Conservation (phyloP, 2,329 filamentous ascomycete species). For the Claviceps pusilla region DNA sequence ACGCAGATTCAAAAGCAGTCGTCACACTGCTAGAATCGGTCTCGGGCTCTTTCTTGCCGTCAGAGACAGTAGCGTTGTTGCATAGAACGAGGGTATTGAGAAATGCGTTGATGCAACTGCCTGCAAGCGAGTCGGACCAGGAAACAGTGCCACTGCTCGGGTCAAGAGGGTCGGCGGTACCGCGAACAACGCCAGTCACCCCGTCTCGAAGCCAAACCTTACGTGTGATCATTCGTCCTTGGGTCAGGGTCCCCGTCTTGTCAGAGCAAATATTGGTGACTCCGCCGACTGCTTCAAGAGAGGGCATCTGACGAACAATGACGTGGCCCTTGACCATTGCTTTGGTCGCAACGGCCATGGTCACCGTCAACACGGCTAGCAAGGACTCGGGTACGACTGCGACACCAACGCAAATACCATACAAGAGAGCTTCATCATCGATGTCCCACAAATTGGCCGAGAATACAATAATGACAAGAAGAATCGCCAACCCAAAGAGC, state of each 20-base stretch:
- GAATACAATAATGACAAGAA: conserved; percentile 48
- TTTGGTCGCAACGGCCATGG: conserved; percentile 52
- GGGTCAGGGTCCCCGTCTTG: conserved; percentile 54
- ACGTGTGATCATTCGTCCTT: conserved; percentile 50
- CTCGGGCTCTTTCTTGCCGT: conserved; percentile 31
- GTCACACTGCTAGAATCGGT: conserved; percentile 33
- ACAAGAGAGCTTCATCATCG: conserved; percentile 42
- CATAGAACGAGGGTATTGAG: conserved; percentile 44
- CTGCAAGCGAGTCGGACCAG: conserved; percentile 27
- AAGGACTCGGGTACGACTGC: conserved; percentile 52
- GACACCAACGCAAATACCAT: conserved; percentile 46
- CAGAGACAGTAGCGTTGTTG: conserved; percentile 40
- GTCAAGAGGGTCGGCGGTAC: conserved; percentile 44
- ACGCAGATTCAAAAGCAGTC: conserved; percentile 25
- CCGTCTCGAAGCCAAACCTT: conserved; percentile 46
- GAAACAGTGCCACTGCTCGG: conserved; percentile 39
- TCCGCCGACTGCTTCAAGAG: conserved; percentile 51
- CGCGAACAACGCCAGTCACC: conserved; percentile 36
- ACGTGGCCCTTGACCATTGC: conserved; percentile 50
- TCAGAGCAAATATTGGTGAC: conserved; percentile 59
- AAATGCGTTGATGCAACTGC: conserved; percentile 29
- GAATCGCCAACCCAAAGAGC: conserved; percentile 56
- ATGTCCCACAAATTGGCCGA: conserved; percentile 39
- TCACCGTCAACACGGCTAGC: conserved; percentile 56
- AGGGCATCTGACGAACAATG: conserved; percentile 49